These are phyloP conservation scores for Populus hybrid DNA, from an alignment of 441 rosid genomes.

Conservation along the genomic window DNA sequence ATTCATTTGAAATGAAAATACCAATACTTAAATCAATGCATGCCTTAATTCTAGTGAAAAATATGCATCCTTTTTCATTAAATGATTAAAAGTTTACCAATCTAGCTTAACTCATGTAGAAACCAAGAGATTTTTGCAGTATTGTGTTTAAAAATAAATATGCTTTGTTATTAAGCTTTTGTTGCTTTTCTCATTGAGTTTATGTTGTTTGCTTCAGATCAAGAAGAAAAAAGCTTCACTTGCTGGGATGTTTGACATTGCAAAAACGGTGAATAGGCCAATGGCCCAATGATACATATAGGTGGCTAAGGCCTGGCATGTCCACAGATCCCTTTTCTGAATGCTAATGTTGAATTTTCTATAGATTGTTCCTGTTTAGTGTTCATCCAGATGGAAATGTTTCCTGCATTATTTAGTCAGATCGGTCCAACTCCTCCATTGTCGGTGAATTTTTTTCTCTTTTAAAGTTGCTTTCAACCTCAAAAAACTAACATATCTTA, in stretches of 20 bases:
- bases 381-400: not conserved
- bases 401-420: too few species aligned
- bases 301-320: constrained; percentile 56
- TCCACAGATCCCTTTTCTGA: not conserved
- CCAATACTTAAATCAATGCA: too few species aligned
- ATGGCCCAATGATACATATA: constrained; percentile 94
- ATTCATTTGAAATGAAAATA: too few species aligned
- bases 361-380: not conserved
- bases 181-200: not conserved
- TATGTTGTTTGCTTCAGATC: constrained; percentile 44
- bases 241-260: constrained; percentile 94
- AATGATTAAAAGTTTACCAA: not conserved
- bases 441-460: too few species aligned
- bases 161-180: not conserved
- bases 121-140: not conserved
- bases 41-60: too few species aligned
- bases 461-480: too few species aligned
- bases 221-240: constrained; percentile 87
- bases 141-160: not conserved
- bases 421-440: too few species aligned
- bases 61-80: too few species aligned
- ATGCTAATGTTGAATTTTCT: not conserved
- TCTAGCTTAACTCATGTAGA: not conserved
- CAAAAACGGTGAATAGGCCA: constrained; percentile 89
- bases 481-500: too few species aligned